Evolutionary conservation across 176 grass and related monocot genomes (phyloP), one percentile per base, ranked within the genome.

Genomic region (Microstegium vimineum): DNA sequence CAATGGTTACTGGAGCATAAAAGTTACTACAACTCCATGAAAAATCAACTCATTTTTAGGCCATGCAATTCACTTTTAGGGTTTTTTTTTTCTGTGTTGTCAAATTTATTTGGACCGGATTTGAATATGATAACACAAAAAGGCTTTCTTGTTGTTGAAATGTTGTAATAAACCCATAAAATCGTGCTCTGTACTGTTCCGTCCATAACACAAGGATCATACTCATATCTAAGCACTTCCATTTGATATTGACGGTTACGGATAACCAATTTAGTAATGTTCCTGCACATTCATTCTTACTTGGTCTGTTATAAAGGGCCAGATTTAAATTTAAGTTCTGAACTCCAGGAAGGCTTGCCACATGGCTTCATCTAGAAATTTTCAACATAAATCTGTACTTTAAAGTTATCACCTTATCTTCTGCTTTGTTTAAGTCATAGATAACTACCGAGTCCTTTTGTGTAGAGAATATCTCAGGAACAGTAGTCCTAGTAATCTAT

Each of bases 291-390:
- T 76, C 22, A 38, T 69, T 76, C 26, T 41, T 52, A 38, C 22
- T 22, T 83, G 26, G 32, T 82, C 43, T 30, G 62, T 66, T 45
- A 35, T 66, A 73, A 72, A 22, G 12, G 5, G 69, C 16, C 73
- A 65, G 32, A 32, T 74, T 75, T 49, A 68, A 43, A 6, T 54
- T 20, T 54, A 54, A 23, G 49, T 56, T 76, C 15, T 28, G 78
- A 84, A 88, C 81, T 84, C 36, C 4, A 66, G 31, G 34, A 59
- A 22, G 42, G 70, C 18, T 47, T 74, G 14, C 31, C 78, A 25
- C 10, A 7, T 82, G 42, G n/a, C 45, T 67, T 83, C 61, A 10
- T 35, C 32, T 37, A 17, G 65, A 47, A 74, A 47, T n/a, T 73
- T 64, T 61, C 15, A 79, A 65, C 31, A 30, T 28, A 14, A 64